A percentile compares a stretch with the other conserved stretches of the same genome.
These are phyloP conservation scores for Yamadazyma epiphylla DNA, from an alignment of 1,139 yeast genomes.

Conservation along the genomic window DNA sequence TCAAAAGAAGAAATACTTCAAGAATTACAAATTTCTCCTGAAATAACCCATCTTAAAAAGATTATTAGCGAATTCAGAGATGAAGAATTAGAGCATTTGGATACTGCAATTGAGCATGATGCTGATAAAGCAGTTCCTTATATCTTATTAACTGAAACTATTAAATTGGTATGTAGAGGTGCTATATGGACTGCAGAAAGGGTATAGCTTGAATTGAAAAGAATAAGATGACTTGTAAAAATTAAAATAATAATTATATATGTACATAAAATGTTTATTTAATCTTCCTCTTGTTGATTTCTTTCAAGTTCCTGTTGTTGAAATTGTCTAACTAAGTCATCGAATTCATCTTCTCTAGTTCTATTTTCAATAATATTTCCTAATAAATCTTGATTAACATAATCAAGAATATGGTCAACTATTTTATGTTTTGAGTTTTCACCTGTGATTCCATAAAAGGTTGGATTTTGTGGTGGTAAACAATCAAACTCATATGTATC, in stretches of 20 bases:
- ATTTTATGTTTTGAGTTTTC: slow-evolving; percentile 14
- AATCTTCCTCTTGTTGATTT: slow-evolving; percentile 8
- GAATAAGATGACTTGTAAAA: too few species aligned
- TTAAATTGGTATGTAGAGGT: slow-evolving; percentile 73
- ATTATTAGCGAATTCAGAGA: slow-evolving; percentile 80
- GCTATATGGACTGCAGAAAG: slow-evolving; percentile 96
- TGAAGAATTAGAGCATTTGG: slow-evolving; percentile 92
- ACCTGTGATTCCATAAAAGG: slow-evolving; percentile 25
- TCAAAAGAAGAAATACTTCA: slow-evolving; percentile 15
- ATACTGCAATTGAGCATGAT: slow-evolving; percentile 88
- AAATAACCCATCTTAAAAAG: slow-evolving; percentile 54
- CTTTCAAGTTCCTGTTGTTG: slow-evolving; percentile 12
- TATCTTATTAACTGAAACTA: slow-evolving; percentile 78
- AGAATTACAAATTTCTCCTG: slow-evolving; percentile 36
- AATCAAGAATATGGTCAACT: slow-evolving; percentile 31
- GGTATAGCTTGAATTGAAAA: slow-evolving; percentile 30
- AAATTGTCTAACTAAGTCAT: slow-evolving; percentile 21
- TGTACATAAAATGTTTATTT: slow-evolving; percentile 4
- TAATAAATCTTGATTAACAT: slow-evolving; percentile 38
- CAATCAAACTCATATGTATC: slow-evolving; percentile 69
- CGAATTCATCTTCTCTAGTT: slow-evolving; percentile 26
- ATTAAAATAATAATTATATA: neutral
- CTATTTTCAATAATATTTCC: slow-evolving; percentile 32
- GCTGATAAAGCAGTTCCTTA: slow-evolving; percentile 94
- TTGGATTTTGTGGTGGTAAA: slow-evolving; percentile 50